Conservation (phyloP, 106 monocot species). For the Allium cepa region DNA sequence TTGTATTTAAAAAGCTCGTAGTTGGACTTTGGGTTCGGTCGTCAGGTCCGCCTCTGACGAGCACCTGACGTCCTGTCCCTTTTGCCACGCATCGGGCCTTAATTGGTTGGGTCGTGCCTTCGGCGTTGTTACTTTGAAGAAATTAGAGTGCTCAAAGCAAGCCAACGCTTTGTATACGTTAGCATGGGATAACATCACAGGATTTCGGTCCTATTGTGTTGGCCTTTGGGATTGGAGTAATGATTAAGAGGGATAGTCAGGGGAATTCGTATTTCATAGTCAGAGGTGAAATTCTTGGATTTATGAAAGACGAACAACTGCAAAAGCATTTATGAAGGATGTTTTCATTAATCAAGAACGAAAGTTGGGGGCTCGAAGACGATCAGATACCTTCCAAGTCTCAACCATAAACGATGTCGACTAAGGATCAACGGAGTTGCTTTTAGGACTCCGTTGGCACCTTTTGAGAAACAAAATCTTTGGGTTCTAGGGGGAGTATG, state of each 20-base stretch:
- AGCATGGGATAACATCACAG: slow-evolving; percentile 15
- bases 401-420: slow-evolving; percentile 54
- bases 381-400: slow-evolving; percentile 89
- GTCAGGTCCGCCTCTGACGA: slow-evolving; percentile 3
- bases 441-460: too few species aligned
- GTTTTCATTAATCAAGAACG: slow-evolving; percentile 84
- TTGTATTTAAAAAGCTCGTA: slow-evolving; percentile 19
- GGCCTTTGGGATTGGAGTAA: slow-evolving; percentile 14
- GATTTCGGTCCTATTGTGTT: slow-evolving; percentile 17
- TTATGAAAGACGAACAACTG: slow-evolving; percentile 78
- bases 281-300: slow-evolving; percentile 81
- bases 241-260: slow-evolving; percentile 19
- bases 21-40: slow-evolving; percentile 15
- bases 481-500: too few species aligned
- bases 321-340: slow-evolving; percentile 24
- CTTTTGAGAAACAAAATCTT: too few species aligned
- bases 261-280: slow-evolving; percentile 37
- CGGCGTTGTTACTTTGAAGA: slow-evolving; percentile 7
- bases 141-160: slow-evolving; percentile 20
- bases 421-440: too few species aligned
- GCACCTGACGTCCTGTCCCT: slow-evolving; percentile 5
- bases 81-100: slow-evolving; percentile 2
- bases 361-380: slow-evolving; percentile 95
- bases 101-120: slow-evolving; percentile 8
- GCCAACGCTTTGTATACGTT: slow-evolving; percentile 15